Percentiles rank a stretch among this genome's conserved stretches.
Conservation (phyloP, 2,329 filamentous ascomycete species). For the Cladosporium sp. region DNA sequence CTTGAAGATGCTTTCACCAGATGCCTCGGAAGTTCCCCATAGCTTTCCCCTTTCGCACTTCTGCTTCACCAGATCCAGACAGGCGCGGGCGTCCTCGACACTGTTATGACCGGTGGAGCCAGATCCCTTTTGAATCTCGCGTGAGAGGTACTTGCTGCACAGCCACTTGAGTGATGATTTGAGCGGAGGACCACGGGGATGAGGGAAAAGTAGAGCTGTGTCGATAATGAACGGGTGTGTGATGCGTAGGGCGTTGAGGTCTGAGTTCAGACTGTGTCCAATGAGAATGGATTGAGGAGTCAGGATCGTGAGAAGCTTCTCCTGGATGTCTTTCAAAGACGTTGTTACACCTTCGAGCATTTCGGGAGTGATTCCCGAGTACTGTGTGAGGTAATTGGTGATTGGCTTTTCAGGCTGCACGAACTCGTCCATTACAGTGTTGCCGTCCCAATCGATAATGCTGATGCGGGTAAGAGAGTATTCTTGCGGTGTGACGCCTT, state of each 20-base stretch:
- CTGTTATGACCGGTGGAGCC: slow-evolving; percentile 78
- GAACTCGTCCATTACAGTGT: slow-evolving; percentile 77
- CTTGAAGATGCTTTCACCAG: slow-evolving; percentile 84
- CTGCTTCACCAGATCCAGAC: slow-evolving; percentile 86
- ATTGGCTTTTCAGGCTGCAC: slow-evolving; percentile 89
- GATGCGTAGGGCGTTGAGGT: slow-evolving; percentile 76
- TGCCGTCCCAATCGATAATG: slow-evolving; percentile 78
- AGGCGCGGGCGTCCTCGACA: slow-evolving; percentile 85
- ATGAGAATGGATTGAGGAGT: slow-evolving; percentile 68
- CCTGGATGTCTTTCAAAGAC: slow-evolving; percentile 75
- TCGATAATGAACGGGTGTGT: slow-evolving; percentile 93
- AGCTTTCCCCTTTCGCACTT: slow-evolving; percentile 89
- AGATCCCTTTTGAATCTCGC: slow-evolving; percentile 78
- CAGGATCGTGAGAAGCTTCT: slow-evolving; percentile 66
- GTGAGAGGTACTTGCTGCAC: slow-evolving; percentile 74
- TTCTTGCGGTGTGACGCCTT: slow-evolving; percentile 50
- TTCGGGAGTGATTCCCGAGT: slow-evolving; percentile 82
- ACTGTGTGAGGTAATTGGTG: slow-evolving; percentile 79
- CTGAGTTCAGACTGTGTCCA: slow-evolving; percentile 77
- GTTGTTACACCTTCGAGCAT: slow-evolving; percentile 82
- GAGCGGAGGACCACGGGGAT: slow-evolving; percentile 80
- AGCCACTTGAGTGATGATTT: slow-evolving; percentile 91
- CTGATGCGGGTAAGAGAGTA: slow-evolving; percentile 87
- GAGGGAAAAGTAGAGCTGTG: slow-evolving; percentile 83
- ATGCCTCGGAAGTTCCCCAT: slow-evolving; percentile 77